Evolutionary conservation across 768 basidiomycete genomes (phyloP).

Genomic region (Leccinellum luteum): DNA sequence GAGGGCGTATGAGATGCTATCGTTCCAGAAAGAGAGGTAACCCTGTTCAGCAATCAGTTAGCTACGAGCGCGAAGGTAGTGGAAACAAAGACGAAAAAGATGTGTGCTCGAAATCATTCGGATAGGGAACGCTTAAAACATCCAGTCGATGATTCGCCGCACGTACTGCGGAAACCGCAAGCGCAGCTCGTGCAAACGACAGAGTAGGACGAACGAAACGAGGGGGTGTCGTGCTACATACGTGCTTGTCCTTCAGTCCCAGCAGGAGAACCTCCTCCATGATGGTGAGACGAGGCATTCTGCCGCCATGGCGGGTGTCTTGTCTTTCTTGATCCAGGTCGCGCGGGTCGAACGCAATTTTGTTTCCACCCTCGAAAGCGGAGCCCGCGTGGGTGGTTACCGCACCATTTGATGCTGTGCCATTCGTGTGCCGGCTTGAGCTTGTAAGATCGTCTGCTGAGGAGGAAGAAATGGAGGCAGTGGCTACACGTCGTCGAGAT

Average conservation of each 20-base stretch:
- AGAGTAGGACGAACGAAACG: slow-evolving; percentile 3
- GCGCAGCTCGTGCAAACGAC: slow-evolving; percentile 5
- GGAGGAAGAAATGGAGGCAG: slow-evolving; percentile 36
- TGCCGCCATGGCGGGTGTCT: slow-evolving; percentile 62
- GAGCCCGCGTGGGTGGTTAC: slow-evolving; percentile 65
- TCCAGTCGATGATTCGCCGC: slow-evolving; percentile 5
- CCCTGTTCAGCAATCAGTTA: slow-evolving; percentile 47
- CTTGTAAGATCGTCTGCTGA: slow-evolving; percentile 38
- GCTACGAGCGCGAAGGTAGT: not conserved
- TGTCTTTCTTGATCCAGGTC: slow-evolving; percentile 76
- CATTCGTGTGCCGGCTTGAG: slow-evolving; percentile 29
- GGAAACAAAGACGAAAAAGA: slow-evolving; percentile 1
- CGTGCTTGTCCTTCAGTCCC: slow-evolving; percentile 96
- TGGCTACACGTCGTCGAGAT: slow-evolving; percentile 56
- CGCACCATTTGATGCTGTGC: slow-evolving; percentile 29
- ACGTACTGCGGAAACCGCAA: slow-evolving; percentile 18
- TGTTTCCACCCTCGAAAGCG: slow-evolving; percentile 82
- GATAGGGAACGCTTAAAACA: not conserved
- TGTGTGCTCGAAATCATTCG: slow-evolving; percentile 4
- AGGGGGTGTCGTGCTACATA: slow-evolving; percentile 34
- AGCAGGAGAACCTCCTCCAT: slow-evolving; percentile 96
- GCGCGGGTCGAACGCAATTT: slow-evolving; percentile 91
- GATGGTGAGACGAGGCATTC: slow-evolving; percentile 82
- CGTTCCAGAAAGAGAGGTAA: slow-evolving; percentile 99
- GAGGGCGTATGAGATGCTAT: slow-evolving; percentile 98